These are phyloP conservation scores for Trifolium pratense DNA, from an alignment of 306 rosid species.

Conservation along the genomic window DNA sequence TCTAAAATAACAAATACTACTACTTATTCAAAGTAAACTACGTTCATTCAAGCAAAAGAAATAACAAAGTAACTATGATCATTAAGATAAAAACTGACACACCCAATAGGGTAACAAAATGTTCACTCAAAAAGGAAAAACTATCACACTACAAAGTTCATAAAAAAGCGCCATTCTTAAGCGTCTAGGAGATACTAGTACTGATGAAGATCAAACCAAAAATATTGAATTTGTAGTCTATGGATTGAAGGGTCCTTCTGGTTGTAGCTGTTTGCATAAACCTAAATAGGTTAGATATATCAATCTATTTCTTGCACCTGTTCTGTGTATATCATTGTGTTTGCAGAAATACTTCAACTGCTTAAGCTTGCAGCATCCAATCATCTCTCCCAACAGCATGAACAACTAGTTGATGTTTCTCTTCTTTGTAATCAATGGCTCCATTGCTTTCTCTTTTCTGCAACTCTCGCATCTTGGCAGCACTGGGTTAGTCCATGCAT, in stretches of 20 bases:
- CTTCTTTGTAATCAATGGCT: conserved; percentile 34
- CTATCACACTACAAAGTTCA: too few relatives aligned
- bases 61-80: too few relatives aligned
- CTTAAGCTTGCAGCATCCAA: conserved; percentile 49
- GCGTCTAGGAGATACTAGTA: too few relatives aligned
- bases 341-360: conserved; percentile 63
- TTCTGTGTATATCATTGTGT: conserved; percentile 46
- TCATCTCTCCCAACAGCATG: conserved; percentile 58
- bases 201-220: too few relatives aligned
- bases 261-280: conserved; percentile 58
- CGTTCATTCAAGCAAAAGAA: too few relatives aligned
- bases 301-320: conserved; percentile 59
- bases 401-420: conserved; percentile 58
- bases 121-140: too few relatives aligned
- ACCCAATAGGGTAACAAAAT: too few relatives aligned
- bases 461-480: background rate
- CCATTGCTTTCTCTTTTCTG: background rate
- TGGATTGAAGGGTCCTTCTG: conserved; percentile 13
- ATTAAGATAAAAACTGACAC: too few relatives aligned
- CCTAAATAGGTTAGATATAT: conserved; percentile 48
- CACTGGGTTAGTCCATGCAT: background rate
- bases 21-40: too few relatives aligned
- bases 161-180: too few relatives aligned
- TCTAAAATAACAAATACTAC: too few relatives aligned
- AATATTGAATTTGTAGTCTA: background rate